A percentile compares a stretch with the other conserved stretches of the same genome.
Conservation (phyloP, 225 moss, liverwort and hornwort genomes). For the Thuidium tamariscinum region DNA sequence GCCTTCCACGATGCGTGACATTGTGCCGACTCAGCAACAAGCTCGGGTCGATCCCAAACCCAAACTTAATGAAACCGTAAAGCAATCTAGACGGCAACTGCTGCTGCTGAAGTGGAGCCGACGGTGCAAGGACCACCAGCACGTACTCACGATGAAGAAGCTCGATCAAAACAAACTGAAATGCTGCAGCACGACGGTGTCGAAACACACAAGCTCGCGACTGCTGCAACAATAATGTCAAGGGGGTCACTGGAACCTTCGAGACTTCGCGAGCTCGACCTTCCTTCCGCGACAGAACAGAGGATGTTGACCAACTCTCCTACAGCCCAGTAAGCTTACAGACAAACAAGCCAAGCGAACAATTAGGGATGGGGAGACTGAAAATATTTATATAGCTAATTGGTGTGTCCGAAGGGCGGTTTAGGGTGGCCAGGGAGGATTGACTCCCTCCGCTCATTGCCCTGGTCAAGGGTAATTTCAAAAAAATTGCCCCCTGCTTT, state of each 20-base stretch:
- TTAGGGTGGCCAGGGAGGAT: too few relatives aligned
- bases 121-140: not conserved
- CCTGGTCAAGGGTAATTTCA: too few relatives aligned
- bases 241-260: not conserved
- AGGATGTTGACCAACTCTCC: not conserved
- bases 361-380: too few relatives aligned
- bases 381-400: not conserved
- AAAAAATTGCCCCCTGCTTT: too few relatives aligned
- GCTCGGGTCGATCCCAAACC: not conserved
- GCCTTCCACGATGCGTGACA: constrained; percentile 30
- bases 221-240: not conserved
- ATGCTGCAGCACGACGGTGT: not conserved
- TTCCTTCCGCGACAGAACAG: not conserved
- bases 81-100: not conserved
- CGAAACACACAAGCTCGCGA: not conserved
- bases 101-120: not conserved
- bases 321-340: too few relatives aligned
- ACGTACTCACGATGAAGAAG: not conserved
- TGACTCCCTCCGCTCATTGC: too few relatives aligned
- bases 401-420: not conserved
- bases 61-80: not conserved
- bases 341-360: too few relatives aligned
- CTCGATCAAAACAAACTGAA: not conserved
- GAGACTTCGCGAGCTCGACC: too few relatives aligned
- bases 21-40: not conserved